Evolutionary conservation across 495 filamentous ascomycete genomes (phyloP).

Genomic region (Xylaria cubensis): DNA sequence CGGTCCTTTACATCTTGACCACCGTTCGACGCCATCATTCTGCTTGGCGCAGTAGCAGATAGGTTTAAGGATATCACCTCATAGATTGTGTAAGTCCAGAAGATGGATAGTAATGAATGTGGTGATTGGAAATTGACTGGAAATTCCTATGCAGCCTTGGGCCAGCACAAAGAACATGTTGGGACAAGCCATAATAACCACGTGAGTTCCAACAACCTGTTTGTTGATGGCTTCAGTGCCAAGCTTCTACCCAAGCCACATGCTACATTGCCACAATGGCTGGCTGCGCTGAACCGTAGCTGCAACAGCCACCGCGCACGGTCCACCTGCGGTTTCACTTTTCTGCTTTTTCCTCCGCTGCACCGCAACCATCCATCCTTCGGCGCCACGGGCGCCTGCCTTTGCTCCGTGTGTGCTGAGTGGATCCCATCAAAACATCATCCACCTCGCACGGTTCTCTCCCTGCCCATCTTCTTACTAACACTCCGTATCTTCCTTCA

Average conservation of each 20-base stretch:
- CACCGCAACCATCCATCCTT: neutral
- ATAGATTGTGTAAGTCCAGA: neutral
- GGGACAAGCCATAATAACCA: no score
- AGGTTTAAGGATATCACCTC: neutral
- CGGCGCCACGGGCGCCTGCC: neutral
- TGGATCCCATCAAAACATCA: conserved; percentile 22
- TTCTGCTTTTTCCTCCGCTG: neutral
- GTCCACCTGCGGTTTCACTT: neutral
- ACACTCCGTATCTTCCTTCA: conserved; percentile 24
- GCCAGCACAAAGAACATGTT: neutral
- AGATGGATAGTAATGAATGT: neutral
- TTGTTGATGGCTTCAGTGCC: no score
- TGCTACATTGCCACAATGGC: neutral
- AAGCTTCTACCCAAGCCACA: conserved; percentile 5
- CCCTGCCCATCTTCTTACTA: conserved; percentile 5
- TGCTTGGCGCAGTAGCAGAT: neutral
- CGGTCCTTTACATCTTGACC: conserved; percentile 17
- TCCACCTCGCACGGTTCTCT: conserved; percentile 25
- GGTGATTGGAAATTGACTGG: neutral
- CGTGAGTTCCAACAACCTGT: no score
- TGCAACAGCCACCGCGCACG: conserved; percentile 17
- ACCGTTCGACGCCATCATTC: conserved; percentile 18
- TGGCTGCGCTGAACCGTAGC: neutral
- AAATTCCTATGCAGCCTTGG: neutral
- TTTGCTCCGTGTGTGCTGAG: conserved; percentile 26